Evolutionary conservation across 1,284 basidiomycete genomes (phyloP), one percentile per base, ranked within the genome.

Genomic region (Coniferiporia weirii): DNA sequence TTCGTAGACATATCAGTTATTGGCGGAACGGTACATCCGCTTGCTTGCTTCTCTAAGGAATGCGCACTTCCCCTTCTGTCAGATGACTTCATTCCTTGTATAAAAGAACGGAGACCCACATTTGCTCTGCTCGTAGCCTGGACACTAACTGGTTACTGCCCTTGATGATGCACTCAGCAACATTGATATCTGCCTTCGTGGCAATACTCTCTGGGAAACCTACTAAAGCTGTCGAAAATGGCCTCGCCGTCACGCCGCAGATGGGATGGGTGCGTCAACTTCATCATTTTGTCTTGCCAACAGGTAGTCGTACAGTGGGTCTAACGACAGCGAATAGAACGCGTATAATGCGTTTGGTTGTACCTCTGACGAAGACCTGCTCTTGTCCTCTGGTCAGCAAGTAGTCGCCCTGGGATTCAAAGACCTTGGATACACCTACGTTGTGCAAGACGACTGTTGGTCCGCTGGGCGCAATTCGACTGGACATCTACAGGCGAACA

Each of bases 321-420:
- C 27, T 27, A 27, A 27, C 27, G 27, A 27, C 27, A 22, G 15
- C 3, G 19, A 6, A 34, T 15, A 61, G 60, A 72, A 75, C 59
- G 72, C 72, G 0, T 75, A 70, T 70, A 74, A 74, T 56, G 67
- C 70, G 56, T 73, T 73, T 51, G 71, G 70, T 1, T 75, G 73
- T 50, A 66, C 67, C 50, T 71, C 72, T 54, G 67, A 64, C 61
- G 71, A 73, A 60, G 68, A 71, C 50, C 67, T 66, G 49, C 71
- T 75, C 59, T 58, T 74, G 32, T 65, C 64, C 38, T 67, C 72
- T 4, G 73, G 70, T 2, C 63, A 71, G 44, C 66, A 70, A 7
- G 62, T 74, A 22, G 61, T 73, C 20, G 57, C 22, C 22, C 36
- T 61, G 15, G 60, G 60, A 13, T 32, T 61, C 13, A 57, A 38